These are phyloP conservation scores for Cryphonectria carpinicola DNA, from an alignment of 2,329 filamentous ascomycete genomes.

Conservation along the genomic window DNA sequence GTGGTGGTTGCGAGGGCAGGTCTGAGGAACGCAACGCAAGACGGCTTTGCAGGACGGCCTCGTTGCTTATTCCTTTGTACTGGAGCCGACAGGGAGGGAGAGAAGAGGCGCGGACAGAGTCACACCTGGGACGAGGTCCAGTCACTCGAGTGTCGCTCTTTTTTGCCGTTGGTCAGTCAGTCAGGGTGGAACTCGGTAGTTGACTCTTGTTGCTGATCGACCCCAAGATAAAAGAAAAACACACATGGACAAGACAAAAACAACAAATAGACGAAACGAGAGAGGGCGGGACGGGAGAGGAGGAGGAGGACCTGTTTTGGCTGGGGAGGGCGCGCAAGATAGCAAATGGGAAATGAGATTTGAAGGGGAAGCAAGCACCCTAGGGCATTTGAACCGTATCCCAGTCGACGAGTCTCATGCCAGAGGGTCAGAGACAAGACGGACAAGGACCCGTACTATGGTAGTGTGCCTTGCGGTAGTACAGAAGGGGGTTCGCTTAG, in stretches of 20 bases:
- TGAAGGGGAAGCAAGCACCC: background rate
- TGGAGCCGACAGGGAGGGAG: background rate
- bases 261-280: background rate
- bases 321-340: background rate
- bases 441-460: background rate
- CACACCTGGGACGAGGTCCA: background rate
- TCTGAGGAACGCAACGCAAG: background rate
- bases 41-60: background rate
- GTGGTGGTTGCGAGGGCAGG: background rate
- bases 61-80: background rate
- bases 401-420: background rate
- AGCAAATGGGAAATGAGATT: conserved; percentile 2
- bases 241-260: background rate
- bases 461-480: background rate
- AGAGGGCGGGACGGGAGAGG: background rate
- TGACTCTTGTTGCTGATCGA: background rate
- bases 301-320: background rate
- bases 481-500: background rate
- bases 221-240: background rate
- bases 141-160: background rate
- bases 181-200: background rate
- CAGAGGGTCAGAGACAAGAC: background rate
- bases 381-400: background rate
- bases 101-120: background rate
- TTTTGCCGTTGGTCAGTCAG: background rate